These are phyloP conservation scores for Leccinum fibrillosum DNA, from an alignment of 768 basidiomycete species.

Conservation along the genomic window DNA sequence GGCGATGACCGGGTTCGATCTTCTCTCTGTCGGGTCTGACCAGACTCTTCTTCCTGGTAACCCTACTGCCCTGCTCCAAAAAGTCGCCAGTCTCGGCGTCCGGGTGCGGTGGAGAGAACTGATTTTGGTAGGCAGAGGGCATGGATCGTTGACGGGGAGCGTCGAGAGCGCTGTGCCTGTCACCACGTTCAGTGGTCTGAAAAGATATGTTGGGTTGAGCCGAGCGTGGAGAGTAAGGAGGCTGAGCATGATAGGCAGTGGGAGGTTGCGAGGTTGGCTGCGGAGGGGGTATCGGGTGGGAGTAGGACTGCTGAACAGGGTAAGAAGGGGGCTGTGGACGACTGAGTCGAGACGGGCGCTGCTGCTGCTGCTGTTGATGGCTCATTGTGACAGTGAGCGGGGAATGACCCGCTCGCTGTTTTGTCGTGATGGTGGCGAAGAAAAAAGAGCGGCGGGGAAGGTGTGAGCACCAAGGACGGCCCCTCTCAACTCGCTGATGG, in stretches of 20 bases:
- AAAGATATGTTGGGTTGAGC: conserved; percentile 58
- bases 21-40: conserved; percentile 93
- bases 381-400: conserved; percentile 15
- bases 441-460: conserved; percentile 20
- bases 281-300: conserved; percentile 19
- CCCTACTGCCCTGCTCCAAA: conserved; percentile 47
- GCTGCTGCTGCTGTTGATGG: conserved; percentile 44
- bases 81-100: conserved; percentile 33
- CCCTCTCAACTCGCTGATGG: not conserved
- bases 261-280: conserved; percentile 16
- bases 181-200: conserved; percentile 65
- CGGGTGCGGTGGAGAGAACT: conserved; percentile 38
- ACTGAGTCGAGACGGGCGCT: conserved; percentile 29
- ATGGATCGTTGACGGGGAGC: conserved; percentile 47
- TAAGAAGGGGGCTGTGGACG: conserved; percentile 39
- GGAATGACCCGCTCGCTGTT: conserved; percentile 2
- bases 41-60: conserved; percentile 86
- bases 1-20: conserved; percentile 90
- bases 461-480: not conserved
- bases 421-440: not conserved
- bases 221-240: conserved; percentile 16
- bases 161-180: conserved; percentile 58
- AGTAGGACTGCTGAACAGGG: conserved; percentile 26
- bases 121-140: conserved; percentile 44
- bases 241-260: conserved; percentile 18